phyloP scores from a whole-genome alignment of 768 basidiomycete species.

The Megacollybia marginata region DNA sequence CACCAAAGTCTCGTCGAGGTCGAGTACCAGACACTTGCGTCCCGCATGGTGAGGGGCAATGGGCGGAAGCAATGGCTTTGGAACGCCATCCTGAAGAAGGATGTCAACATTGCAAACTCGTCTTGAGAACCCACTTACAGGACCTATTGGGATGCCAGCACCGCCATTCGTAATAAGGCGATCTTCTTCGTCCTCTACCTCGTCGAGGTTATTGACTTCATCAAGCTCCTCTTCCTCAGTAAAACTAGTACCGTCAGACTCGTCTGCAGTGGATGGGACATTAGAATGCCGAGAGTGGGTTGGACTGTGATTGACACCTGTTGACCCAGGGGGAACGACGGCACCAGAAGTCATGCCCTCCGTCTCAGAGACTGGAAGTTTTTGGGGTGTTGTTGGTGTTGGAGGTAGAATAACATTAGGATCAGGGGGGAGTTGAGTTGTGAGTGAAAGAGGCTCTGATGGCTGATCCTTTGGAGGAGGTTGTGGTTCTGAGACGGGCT shows the following conservation, averaged over 20 bases:
- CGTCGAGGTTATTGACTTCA: conserved; percentile 41
- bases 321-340: conserved; percentile 86
- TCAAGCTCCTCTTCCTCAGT: conserved; percentile 65
- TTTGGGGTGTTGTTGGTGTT: conserved; percentile 34
- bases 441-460: conserved; percentile 27
- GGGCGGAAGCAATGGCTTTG: conserved; percentile 83
- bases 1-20: conserved; percentile 94
- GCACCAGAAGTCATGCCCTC: conserved; percentile 88
- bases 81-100: conserved; percentile 59
- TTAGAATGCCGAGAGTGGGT: conserved; percentile 35
- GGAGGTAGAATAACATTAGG: conserved; percentile 37
- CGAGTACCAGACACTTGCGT: conserved; percentile 92
- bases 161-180: conserved; percentile 85
- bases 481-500: neutral
- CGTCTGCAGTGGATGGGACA: conserved; percentile 40
- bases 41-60: conserved; percentile 75
- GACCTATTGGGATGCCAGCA: conserved; percentile 89
- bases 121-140: conserved; percentile 44
- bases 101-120: too few relatives aligned
- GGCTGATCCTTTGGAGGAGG: conserved; percentile 23
- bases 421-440: conserved; percentile 19
- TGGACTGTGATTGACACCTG: conserved; percentile 33
- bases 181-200: conserved; percentile 86
- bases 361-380: conserved; percentile 65
- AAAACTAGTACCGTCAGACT: conserved; percentile 59